These are phyloP conservation scores for Calonectria naviculata DNA, from an alignment of 2,329 filamentous ascomycete species.

Conservation along the genomic window DNA sequence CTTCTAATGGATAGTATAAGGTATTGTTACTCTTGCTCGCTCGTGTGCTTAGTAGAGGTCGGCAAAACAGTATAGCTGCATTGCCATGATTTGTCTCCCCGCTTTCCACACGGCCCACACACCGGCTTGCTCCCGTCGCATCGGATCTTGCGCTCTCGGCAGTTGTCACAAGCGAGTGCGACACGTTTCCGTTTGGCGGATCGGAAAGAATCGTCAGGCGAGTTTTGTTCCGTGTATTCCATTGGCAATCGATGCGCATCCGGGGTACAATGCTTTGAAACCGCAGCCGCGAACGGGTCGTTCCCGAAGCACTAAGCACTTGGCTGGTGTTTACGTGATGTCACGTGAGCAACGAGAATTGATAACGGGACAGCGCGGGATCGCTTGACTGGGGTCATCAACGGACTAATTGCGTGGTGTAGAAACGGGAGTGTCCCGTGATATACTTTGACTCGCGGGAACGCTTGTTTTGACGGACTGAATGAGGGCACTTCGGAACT, in stretches of 20 bases:
- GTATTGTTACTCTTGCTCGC: slow-evolving; percentile 13
- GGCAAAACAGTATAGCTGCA: slow-evolving; percentile 5
- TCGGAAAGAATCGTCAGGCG: neutral
- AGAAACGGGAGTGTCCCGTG: neutral
- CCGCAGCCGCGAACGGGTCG: neutral
- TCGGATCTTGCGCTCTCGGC: slow-evolving; percentile 17
- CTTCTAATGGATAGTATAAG: neutral
- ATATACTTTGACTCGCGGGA: neutral
- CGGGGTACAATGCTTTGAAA: neutral
- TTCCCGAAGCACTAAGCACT: neutral
- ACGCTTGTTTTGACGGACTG: neutral
- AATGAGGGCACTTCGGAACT: neutral
- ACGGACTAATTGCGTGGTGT: neutral
- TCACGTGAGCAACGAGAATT: neutral
- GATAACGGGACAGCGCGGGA: neutral
- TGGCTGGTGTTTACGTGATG: neutral
- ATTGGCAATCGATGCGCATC: neutral
- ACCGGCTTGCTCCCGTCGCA: slow-evolving; percentile 15
- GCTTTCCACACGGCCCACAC: slow-evolving; percentile 1
- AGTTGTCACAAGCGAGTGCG: slow-evolving; percentile 11
- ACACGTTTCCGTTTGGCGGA: neutral
- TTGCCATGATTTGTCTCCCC: neutral
- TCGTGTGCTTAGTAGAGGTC: neutral
- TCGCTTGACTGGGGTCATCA: neutral
- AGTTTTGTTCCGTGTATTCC: neutral